These are phyloP conservation scores for Passiflora organensis DNA, from an alignment of 345 rosid genomes.

Conservation along the genomic window DNA sequence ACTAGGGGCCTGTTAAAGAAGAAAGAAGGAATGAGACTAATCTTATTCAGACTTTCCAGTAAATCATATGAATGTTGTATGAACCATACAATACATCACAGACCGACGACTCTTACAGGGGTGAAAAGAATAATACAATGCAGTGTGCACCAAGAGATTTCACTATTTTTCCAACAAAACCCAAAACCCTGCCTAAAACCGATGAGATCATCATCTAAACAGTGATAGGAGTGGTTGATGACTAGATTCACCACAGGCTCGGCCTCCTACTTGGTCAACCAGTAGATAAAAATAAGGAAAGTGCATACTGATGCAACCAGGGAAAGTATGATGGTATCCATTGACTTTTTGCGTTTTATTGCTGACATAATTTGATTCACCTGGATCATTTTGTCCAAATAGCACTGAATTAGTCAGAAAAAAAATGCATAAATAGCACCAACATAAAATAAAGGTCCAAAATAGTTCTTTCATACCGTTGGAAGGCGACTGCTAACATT, in stretches of 20 bases:
- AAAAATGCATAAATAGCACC: too few species aligned
- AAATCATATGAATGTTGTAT: not conserved
- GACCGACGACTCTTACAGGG: conserved; percentile 13
- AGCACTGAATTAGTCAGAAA: not conserved
- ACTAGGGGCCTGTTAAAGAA: too few species aligned
- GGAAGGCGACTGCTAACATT: conserved; percentile 92
- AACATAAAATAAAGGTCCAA: too few species aligned
- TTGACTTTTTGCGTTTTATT: conserved; percentile 91
- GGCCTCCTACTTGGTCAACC: conserved; percentile 74
- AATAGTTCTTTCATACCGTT: conserved; percentile 44
- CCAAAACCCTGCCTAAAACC: conserved; percentile 14
- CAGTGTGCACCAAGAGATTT: conserved; percentile 12
- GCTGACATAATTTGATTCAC: conserved; percentile 73
- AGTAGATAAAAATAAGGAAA: conserved; percentile 83
- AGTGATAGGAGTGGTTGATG: not conserved
- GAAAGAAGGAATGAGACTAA: too few species aligned
- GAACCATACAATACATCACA: conserved; percentile 14
- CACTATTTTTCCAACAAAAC: conserved; percentile 15
- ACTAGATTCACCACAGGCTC: conserved; percentile 13
- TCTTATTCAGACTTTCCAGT: too few species aligned
- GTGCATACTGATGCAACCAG: conserved; percentile 95
- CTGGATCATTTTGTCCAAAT: conserved; percentile 46
- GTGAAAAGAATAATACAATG: conserved; percentile 11
- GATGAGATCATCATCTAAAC: conserved; percentile 3
- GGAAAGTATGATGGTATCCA: conserved; percentile 89